Conservation (phyloP, 371 early-diverging fungal genomes). For the Mucor saturninus region DNA sequence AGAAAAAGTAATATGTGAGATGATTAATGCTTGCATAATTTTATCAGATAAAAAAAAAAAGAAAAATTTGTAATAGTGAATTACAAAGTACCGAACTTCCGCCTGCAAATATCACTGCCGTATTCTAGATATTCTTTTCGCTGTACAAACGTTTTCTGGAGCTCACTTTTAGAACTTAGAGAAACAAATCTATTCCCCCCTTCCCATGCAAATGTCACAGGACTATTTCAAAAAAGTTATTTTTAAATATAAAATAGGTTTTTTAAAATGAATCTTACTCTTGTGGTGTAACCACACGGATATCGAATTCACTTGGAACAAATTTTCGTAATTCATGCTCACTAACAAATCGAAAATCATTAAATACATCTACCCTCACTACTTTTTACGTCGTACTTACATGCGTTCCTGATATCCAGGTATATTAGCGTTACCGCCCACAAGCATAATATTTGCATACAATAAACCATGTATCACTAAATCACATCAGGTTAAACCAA, state of each 20-base stretch:
- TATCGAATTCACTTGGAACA: conserved; percentile 67
- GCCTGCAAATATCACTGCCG: conserved; percentile 59
- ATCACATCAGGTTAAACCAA: conserved; percentile 4
- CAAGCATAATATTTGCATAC: conserved; percentile 76
- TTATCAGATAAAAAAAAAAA: too few relatives aligned
- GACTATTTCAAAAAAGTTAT: conserved; percentile 29
- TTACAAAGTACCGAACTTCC: conserved; percentile 40
- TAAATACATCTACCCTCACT: neutral
- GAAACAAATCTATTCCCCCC: conserved; percentile 56
- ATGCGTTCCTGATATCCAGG: conserved; percentile 75
- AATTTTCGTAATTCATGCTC: conserved; percentile 67
- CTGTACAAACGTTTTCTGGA: conserved; percentile 54
- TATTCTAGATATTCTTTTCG: conserved; percentile 65
- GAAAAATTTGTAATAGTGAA: neutral
- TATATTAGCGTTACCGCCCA: conserved; percentile 77
- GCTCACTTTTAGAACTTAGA: conserved; percentile 46
- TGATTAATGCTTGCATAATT: too few relatives aligned
- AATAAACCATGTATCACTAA: conserved; percentile 69
- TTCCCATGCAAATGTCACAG: conserved; percentile 60
- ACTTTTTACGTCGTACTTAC: conserved; percentile 39
- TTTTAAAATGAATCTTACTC: conserved; percentile 47
- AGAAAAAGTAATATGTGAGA: too few relatives aligned
- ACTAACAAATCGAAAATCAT: conserved; percentile 23
- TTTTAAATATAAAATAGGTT: neutral
- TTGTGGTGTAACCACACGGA: conserved; percentile 63